Evolutionary conservation across 1,284 basidiomycete genomes (phyloP).

Genomic region (Anthracocystis panici-leucophaei): DNA sequence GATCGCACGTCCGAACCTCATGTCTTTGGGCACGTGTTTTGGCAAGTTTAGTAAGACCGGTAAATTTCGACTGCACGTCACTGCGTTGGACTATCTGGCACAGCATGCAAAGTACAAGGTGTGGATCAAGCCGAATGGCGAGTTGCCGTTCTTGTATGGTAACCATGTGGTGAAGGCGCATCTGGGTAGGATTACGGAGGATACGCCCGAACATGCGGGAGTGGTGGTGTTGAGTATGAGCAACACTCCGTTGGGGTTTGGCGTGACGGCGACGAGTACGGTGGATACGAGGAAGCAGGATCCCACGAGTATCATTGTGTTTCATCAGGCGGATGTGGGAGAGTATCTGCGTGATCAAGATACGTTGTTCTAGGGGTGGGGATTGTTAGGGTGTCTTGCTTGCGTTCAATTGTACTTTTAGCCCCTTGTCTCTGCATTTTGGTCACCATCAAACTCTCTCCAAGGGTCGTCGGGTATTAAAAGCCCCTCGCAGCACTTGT

Average conservation of each 20-base stretch:
- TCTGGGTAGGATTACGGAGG: conserved; percentile 97
- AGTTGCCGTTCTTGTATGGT: conserved; percentile 98
- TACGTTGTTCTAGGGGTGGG: conserved; percentile 58
- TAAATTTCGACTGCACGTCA: conserved; percentile 97
- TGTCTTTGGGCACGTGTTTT: conserved; percentile 94
- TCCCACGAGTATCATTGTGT: conserved; percentile 97
- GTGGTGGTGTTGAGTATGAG: conserved; percentile 97
- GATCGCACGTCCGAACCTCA: conserved; percentile 89
- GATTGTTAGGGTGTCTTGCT: no score
- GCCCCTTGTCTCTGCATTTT: no score
- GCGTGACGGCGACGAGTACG: conserved; percentile 95
- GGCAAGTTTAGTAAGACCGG: conserved; percentile 98
- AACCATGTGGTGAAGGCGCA: conserved; percentile 99
- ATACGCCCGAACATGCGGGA: conserved; percentile 98
- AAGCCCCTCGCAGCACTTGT: no score
- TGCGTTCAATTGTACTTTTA: neutral
- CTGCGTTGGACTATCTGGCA: conserved; percentile 89
- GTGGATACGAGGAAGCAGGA: conserved; percentile 96
- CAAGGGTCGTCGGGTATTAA: neutral
- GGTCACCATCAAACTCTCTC: neutral
- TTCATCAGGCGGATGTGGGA: conserved; percentile 85
- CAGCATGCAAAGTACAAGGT: conserved; percentile 99
- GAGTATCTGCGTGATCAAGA: conserved; percentile 68
- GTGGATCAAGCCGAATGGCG: conserved; percentile 99
- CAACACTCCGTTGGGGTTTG: conserved; percentile 86